Base-by-base conservation (phyloP, 108 stramenopile genomes). In the Nitzschia sp. region DNA sequence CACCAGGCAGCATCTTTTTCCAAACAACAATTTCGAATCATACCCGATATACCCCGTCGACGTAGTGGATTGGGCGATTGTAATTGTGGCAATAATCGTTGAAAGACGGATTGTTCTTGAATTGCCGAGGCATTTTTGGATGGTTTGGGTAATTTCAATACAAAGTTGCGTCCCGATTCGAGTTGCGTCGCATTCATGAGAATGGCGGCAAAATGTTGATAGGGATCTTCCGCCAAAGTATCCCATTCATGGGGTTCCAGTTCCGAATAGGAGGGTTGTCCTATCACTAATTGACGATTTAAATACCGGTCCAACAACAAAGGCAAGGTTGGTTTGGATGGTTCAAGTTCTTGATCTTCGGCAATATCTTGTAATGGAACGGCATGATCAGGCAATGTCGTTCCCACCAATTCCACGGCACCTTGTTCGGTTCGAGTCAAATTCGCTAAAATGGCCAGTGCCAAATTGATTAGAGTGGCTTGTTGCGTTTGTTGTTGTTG, bases 101-200 rank as follows among this genome's bases (percentile, higher is more conserved):
- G 81, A 5, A 92, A 63, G 28, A 82, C 76, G 29, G 82, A 87
- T 36, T 11, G 31, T 29, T 9, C 27, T 42, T 21, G 48, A 3
- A 36, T 53, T 1, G 17, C 35, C 15, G 25, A 27, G n/a, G 26
- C 15, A 1, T 30, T 23, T 45, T 51, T 32, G 9, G 29, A 15
- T n/a, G 26, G 28, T 1, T 71, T 54, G 15, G 73, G 82, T 21
- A 90, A 59, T 59, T 76, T 80, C 72, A 89, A 57, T 15, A 92
- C 54, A 68, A 96, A 92, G 36, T 80, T 66, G 18, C 91, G 63
- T 47, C 92, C 95, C 21, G 76, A 75, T 48, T 93, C 89, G 54
- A 83, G 46, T 66, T 96, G 95, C 3, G 92, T 84, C 19, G 85
- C 70, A 62, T 96, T 96, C 95, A 96, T 96, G 8, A 93, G 54